These are phyloP conservation scores for Cystofilobasidium ferigula DNA, from an alignment of 768 basidiomycete genomes.

Conservation along the genomic window DNA sequence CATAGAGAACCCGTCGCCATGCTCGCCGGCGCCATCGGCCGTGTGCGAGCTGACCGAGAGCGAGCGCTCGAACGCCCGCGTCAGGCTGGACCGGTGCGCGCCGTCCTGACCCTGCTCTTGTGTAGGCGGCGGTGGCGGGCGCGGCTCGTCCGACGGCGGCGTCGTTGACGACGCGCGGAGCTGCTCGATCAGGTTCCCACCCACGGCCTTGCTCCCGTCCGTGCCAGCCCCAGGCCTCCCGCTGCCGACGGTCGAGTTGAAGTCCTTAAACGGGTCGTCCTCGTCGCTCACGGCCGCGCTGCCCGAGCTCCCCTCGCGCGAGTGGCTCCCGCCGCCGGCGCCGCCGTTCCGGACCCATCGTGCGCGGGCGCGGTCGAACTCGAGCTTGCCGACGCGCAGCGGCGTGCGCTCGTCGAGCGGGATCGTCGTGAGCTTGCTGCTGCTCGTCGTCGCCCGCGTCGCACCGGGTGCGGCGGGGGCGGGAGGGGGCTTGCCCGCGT, in stretches of 20 bases:
- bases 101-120: neutral
- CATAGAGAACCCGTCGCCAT: conserved; percentile 4
- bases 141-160: neutral
- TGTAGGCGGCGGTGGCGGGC: neutral
- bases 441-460: conserved; percentile 44
- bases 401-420: conserved; percentile 52
- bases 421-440: conserved; percentile 41
- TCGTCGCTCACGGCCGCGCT: conserved; percentile 20
- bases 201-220: too few relatives aligned
- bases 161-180: neutral
- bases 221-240: neutral
- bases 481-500: too few relatives aligned
- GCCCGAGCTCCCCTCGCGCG: conserved; percentile 27
- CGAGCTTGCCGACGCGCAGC: conserved; percentile 61
- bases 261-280: conserved; percentile 74
- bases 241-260: conserved; percentile 35
- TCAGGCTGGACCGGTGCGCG: neutral
- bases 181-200: conserved; percentile 5
- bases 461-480: conserved; percentile 21
- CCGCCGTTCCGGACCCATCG: conserved; percentile 70
- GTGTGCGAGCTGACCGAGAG: neutral
- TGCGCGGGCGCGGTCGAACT: conserved; percentile 71
- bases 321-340: conserved; percentile 31
- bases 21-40: too few relatives aligned
- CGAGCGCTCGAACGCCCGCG: neutral